These are phyloP conservation scores for Claviceps cyperi DNA, from an alignment of 2,329 filamentous ascomycete genomes.

Conservation along the genomic window DNA sequence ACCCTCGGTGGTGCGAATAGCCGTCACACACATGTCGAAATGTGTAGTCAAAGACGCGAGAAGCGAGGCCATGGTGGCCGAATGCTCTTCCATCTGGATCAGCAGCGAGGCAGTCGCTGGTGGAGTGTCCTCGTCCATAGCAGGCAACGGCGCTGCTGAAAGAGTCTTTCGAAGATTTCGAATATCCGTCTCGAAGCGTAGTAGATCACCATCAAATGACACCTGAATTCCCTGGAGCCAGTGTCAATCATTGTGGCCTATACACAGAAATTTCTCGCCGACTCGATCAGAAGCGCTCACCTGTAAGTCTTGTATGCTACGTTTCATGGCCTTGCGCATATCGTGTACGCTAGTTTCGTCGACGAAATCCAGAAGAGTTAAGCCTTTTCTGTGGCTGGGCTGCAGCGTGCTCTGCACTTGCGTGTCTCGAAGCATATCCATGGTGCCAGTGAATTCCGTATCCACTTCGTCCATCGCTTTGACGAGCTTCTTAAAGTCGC, in stretches of 20 bases:
- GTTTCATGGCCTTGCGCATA: constrained; percentile 52
- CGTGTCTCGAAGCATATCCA: constrained; percentile 49
- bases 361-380: constrained; percentile 61
- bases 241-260: background rate
- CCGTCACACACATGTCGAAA: constrained; percentile 86
- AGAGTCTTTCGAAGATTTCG: constrained; percentile 47
- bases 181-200: constrained; percentile 62
- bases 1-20: constrained; percentile 79
- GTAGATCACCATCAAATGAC: constrained; percentile 63
- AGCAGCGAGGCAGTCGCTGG: constrained; percentile 37
- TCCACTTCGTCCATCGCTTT: constrained; percentile 53
- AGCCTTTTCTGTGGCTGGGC: constrained; percentile 40
- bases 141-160: constrained; percentile 22
- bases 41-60: constrained; percentile 71
- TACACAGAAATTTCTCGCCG: too few relatives aligned
- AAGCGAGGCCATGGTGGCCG: constrained; percentile 67
- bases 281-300: constrained; percentile 21
- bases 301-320: constrained; percentile 56
- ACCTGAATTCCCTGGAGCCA: constrained; percentile 41
- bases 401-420: constrained; percentile 50
- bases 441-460: constrained; percentile 47
- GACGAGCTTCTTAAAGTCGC: constrained; percentile 47
- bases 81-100: constrained; percentile 54
- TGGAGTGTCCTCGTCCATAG: constrained; percentile 18
- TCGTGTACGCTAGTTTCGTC: constrained; percentile 55